Evolutionary conservation across 2,329 filamentous ascomycete genomes (phyloP), one percentile per base, ranked within the genome.

Genomic region (Sphaerulina vaccinii): DNA sequence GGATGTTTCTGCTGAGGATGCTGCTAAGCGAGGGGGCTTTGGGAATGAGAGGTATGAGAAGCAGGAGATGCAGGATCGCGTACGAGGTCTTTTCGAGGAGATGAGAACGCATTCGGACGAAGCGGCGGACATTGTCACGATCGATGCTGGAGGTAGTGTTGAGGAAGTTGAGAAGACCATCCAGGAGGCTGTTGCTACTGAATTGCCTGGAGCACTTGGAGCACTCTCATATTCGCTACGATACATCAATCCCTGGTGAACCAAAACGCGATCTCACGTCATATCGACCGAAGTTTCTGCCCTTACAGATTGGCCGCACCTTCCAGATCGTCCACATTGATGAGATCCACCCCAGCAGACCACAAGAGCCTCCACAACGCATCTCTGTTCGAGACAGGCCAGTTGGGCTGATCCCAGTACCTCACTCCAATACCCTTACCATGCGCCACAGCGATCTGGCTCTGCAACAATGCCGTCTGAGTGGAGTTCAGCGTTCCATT

Each of bases 11-110:
- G 82, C 88, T 29, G 81, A 84, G 42, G 80, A 84, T 54, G 90
- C 90, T 8, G 81, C 81, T 23, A 79, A 79, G 62, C 79, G 93
- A 15, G 90, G 90, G n/a, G 92, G 90, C 0, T 99, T 86, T 76
- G 93, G 93, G 1, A 81, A 79, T 15, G 93, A 99, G 76, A 79
- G 88, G 57, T 99, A 97, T 66, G 93, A 99, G 74, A 86, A 83
- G 67, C 81, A 80, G 54, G 83, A 85, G 65, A 88, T 96, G 82
- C 93, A 99, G 73, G 76, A 79, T 54, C 80, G 83, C 8, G 93
- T 97, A 11, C 75, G 88, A 16, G 80, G 84, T 56, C 68, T 95
- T 43, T 96, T 95, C 69, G 79, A 72, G 35, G 73, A 73, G 10
- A 64, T 85, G 59, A 49, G 57, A 24, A 54, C 47, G 27, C 63